Percentiles rank a stretch among this genome's conserved stretches.
Evolutionary conservation across 192 early-diverging fungal genomes (phyloP).

Genomic region (Chytriomyces hyalinus): DNA sequence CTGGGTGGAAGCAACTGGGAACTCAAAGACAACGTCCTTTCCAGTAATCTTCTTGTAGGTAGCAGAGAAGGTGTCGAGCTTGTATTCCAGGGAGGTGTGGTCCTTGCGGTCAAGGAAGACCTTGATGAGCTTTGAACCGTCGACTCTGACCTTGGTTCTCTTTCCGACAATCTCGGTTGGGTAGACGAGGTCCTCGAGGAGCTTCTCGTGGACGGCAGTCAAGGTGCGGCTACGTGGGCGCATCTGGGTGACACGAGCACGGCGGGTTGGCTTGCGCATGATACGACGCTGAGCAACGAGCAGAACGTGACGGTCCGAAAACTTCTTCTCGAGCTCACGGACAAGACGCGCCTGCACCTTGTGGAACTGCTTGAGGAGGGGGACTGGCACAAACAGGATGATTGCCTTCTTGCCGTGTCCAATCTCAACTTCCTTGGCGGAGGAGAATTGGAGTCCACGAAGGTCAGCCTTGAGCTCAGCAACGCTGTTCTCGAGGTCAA

Average conservation of each 20-base stretch:
- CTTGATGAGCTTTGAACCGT: conserved; percentile 94
- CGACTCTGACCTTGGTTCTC: conserved; percentile 94
- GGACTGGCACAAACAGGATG: conserved; percentile 96
- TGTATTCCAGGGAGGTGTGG: conserved; percentile 96
- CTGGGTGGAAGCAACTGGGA: conserved; percentile 64
- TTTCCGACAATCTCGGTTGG: conserved; percentile 99
- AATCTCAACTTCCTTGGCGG: conserved; percentile 95
- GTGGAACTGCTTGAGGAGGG: conserved; percentile 91
- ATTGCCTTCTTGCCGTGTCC: conserved; percentile 95
- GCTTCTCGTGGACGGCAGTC: conserved; percentile 94
- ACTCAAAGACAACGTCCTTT: conserved; percentile 99
- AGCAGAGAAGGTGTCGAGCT: conserved; percentile 96
- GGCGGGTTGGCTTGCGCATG: conserved; percentile 89
- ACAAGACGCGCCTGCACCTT: conserved; percentile 94
- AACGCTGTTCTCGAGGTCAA: conserved; percentile 94
- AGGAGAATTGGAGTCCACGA: conserved; percentile 89
- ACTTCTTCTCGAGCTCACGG: conserved; percentile 99
- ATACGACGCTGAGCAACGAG: conserved; percentile 94
- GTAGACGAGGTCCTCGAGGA: conserved; percentile 97
- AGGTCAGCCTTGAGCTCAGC: conserved; percentile 97
- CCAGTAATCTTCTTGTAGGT: conserved; percentile 95
- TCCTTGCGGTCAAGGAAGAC: conserved; percentile 99
- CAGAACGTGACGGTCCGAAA: conserved; percentile 98
- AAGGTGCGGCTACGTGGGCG: conserved; percentile 96
- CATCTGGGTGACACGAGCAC: conserved; percentile 86